Evolutionary conservation across 1,284 basidiomycete species (phyloP).

Genomic region (Phellopilus nigrolimitatus): DNA sequence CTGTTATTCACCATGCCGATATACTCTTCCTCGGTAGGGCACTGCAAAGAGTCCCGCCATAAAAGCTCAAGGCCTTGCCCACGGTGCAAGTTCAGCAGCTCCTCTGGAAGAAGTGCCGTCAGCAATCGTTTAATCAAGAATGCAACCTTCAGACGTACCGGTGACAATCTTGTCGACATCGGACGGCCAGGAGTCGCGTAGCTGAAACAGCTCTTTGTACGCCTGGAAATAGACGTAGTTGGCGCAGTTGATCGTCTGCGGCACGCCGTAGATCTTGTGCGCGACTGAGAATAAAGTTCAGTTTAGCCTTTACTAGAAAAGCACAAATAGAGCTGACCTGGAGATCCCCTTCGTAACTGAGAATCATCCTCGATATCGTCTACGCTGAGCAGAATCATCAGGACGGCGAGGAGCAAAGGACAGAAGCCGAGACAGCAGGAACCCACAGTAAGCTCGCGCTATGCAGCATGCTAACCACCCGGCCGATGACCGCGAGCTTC

Average conservation of each 20-base stretch:
- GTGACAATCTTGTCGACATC: conserved; percentile 70
- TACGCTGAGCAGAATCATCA: conserved; percentile 49
- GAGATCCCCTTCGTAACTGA: conserved; percentile 82
- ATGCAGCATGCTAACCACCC: conserved; percentile 91
- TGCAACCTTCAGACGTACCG: conserved; percentile 33
- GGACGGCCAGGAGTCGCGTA: conserved; percentile 38
- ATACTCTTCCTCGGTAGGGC: conserved; percentile 95
- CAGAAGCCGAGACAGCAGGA: background rate
- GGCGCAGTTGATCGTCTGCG: conserved; percentile 96
- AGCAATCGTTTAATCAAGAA: background rate
- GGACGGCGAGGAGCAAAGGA: conserved; percentile 16
- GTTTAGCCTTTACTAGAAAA: background rate
- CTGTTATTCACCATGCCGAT: conserved; percentile 96
- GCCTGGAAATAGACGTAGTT: conserved; percentile 97
- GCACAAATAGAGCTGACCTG: conserved; percentile 44
- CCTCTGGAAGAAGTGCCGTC: conserved; percentile 43
- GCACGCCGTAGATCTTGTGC: conserved; percentile 93
- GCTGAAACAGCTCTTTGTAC: conserved; percentile 68
- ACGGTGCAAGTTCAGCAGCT: conserved; percentile 87
- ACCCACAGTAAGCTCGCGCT: conserved; percentile 87
- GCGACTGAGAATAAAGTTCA: conserved; percentile 49
- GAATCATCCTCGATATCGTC: conserved; percentile 98
- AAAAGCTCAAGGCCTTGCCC: conserved; percentile 95
- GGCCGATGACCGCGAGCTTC: conserved; percentile 70
- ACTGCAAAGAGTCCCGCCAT: conserved; percentile 89